phyloP scores from a whole-genome alignment of 768 basidiomycete species.

The Russula foetens region DNA sequence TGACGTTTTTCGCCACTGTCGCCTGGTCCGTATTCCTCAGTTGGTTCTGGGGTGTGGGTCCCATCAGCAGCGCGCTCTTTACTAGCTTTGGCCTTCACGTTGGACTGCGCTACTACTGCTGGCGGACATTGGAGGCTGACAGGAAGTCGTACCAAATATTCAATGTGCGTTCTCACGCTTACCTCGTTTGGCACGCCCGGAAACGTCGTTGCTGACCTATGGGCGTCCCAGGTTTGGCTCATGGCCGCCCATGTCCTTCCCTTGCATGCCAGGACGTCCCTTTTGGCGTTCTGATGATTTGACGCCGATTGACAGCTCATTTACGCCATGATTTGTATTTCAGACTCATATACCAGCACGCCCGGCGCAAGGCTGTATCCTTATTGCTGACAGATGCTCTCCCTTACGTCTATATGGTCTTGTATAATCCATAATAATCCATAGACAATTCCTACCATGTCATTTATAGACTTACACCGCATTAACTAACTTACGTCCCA shows the following conservation, averaged over 20 bases:
- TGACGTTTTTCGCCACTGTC: constrained; percentile 19
- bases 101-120: constrained; percentile 18
- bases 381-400: not conserved
- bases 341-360: constrained; percentile 7
- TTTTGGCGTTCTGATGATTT: constrained; percentile 15
- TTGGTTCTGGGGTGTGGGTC: constrained; percentile 19
- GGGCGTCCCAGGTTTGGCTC: constrained; percentile 16
- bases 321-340: constrained; percentile 16
- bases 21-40: constrained; percentile 22
- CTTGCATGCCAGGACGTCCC: constrained; percentile 15
- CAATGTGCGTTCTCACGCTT: constrained; percentile 19
- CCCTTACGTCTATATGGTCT: constrained; percentile 5
- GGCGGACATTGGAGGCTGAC: constrained; percentile 16
- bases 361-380: constrained; percentile 11
- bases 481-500: not conserved
- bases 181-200: not conserved
- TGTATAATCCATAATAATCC: constrained; percentile 17
- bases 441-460: not conserved
- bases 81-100: constrained; percentile 17
- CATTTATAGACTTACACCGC: not conserved
- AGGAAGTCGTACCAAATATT: constrained; percentile 20
- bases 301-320: constrained; percentile 16
- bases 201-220: constrained; percentile 11
- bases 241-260: constrained; percentile 19
- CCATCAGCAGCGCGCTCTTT: constrained; percentile 11